Conservation (phyloP, 257 asterid genomes). For the Cinchona pubescens region DNA sequence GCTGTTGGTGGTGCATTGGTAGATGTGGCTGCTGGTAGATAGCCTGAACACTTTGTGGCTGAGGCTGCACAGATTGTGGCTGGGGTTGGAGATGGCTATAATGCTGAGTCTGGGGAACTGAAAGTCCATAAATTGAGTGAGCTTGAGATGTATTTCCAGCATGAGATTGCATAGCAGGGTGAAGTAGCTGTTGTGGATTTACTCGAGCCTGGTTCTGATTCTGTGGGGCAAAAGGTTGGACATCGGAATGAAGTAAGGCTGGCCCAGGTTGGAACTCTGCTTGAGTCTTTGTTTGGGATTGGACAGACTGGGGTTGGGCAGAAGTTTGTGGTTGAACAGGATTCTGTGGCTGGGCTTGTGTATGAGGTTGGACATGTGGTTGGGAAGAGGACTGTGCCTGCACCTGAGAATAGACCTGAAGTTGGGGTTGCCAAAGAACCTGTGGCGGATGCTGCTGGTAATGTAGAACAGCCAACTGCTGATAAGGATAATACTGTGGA, state of each 20-base stretch:
- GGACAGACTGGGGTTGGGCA: slow-evolving; percentile 35
- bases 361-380: slow-evolving; percentile 32
- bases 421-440: slow-evolving; percentile 51
- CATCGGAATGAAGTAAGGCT: slow-evolving; percentile 22
- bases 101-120: slow-evolving; percentile 42
- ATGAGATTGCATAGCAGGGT: slow-evolving; percentile 50
- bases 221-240: slow-evolving; percentile 42
- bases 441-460: slow-evolving; percentile 55
- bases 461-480: slow-evolving; percentile 57
- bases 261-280: slow-evolving; percentile 33
- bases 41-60: slow-evolving; percentile 54
- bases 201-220: slow-evolving; percentile 39
- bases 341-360: slow-evolving; percentile 30
- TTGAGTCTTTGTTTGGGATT: slow-evolving; percentile 35
- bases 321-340: slow-evolving; percentile 33
- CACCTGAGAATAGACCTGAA: slow-evolving; percentile 43
- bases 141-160: slow-evolving; percentile 40
- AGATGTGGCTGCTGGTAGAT: slow-evolving; percentile 52
- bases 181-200: slow-evolving; percentile 42
- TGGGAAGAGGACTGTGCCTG: slow-evolving; percentile 33
- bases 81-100: slow-evolving; percentile 21
- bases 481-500: slow-evolving; percentile 61
- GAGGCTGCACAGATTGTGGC: slow-evolving; percentile 41
- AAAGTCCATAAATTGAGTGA: slow-evolving; percentile 42
- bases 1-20: slow-evolving; percentile 39